Evolutionary conservation across 106 monocot species (phyloP), one percentile per base, ranked within the genome.

Genomic region (Hemerocallis citrina): DNA sequence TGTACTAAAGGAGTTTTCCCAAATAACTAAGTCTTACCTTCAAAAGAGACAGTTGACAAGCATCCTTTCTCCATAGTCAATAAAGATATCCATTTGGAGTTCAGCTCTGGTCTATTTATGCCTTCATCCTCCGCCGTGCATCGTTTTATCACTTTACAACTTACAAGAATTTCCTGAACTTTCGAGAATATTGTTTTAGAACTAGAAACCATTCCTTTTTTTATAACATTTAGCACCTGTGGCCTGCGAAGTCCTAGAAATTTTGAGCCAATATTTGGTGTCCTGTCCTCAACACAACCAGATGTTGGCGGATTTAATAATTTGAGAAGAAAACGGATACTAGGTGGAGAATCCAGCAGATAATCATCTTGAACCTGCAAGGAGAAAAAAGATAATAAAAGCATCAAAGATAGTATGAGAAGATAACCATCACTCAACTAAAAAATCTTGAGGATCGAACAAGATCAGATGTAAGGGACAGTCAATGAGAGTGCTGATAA

Each of bases 61-160:
- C 93, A 93, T 69, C 88, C 81, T 71, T 93, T 88, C 60, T 93
- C 93, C 76, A 93, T 84, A 47, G 84, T 88, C 64, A 93, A 72
- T 48, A 93, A 75, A 64, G 78, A 78, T 65, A 93, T 88, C 92
- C 88, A 93, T 64, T 77, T 93, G 22, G 88, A 68, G 72, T 75
- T 88, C 59, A 93, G 49, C 51, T 93, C 88, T 52, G 85, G 79
- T 57, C 81, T 76, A 62, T 68, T 70, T 42, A 16, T 64, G 52
- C 14, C 77, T 37, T 77, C 66, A 58, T 68, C 81, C 59, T 72
- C 67, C 43, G 25, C 71, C 49, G 41, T 60, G 5, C 40, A 0
- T 40, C 59, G 41, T 63, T 88, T 88, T 40, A 92, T 72, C 64
- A 74, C 88, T 61, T 93, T 85, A 56, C 78, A 88, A 63, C 61